Percentiles rank a stretch among this genome's conserved stretches.
Evolutionary conservation across 140 eudicot genomes (phyloP).

Genomic region (Anethum foeniculum): DNA sequence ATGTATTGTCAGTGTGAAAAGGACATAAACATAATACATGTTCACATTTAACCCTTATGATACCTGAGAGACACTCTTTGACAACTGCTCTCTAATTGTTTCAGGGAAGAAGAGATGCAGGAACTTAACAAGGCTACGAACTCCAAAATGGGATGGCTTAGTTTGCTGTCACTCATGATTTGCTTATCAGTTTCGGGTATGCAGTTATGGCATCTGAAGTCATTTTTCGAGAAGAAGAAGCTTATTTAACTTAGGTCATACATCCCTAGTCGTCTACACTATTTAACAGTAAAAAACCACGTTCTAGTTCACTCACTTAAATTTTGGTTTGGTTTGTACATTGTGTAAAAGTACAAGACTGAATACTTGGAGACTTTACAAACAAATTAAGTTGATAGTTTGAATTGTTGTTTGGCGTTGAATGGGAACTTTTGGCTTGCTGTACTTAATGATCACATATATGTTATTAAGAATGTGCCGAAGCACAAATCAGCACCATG

Average conservation of each 20-base stretch:
- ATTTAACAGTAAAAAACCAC: background rate
- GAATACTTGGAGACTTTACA: background rate
- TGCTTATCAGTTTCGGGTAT: slow-evolving; percentile 55
- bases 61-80: background rate
- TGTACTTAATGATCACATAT: background rate
- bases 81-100: background rate
- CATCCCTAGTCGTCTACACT: background rate
- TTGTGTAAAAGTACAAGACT: background rate
- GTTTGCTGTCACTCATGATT: slow-evolving; percentile 44
- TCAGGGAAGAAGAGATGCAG: slow-evolving; percentile 61
- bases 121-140: slow-evolving; percentile 45
- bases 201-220: slow-evolving; percentile 69
- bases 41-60: background rate
- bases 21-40: background rate
- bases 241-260: slow-evolving; percentile 27
- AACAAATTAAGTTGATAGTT: background rate
- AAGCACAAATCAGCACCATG: too few relatives aligned
- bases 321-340: background rate
- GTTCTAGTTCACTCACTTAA: background rate
- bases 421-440: too few relatives aligned
- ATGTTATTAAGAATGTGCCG: too few relatives aligned
- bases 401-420: background rate
- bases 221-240: slow-evolving; percentile 74
- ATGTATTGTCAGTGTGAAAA: background rate
- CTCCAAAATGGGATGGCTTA: slow-evolving; percentile 46